Conservation (phyloP, 805 yeast species). For the Pichia gijzeniarum region DNA sequence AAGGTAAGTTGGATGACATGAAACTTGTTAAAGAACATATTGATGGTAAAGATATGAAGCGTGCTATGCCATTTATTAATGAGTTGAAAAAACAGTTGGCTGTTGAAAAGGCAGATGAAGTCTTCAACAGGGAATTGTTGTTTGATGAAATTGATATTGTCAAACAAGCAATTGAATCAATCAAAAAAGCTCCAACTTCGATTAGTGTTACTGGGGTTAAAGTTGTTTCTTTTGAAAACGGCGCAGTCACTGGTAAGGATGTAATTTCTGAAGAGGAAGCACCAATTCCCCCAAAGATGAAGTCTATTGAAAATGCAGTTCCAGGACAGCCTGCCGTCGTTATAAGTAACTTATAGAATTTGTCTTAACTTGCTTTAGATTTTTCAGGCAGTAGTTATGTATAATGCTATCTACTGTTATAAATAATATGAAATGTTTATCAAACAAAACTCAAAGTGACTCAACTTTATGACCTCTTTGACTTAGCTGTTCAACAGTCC, state of each 20-base stretch:
- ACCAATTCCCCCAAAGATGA: conserved; percentile 54
- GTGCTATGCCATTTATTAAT: conserved; percentile 96
- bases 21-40: conserved; percentile 56
- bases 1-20: conserved; percentile 57
- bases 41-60: conserved; percentile 83
- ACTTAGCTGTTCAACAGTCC: conserved; percentile 61
- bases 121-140: conserved; percentile 82
- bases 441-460: conserved; percentile 5
- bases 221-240: conserved; percentile 58
- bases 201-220: conserved; percentile 49
- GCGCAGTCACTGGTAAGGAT: conserved; percentile 56
- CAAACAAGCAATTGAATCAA: conserved; percentile 45
- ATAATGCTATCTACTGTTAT: too few species aligned
- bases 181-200: conserved; percentile 60
- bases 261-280: conserved; percentile 63
- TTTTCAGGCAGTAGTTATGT: too few species aligned
- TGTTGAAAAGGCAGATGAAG: conserved; percentile 63
- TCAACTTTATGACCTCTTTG: conserved; percentile 39
- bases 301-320: conserved; percentile 72
- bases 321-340: conserved; percentile 93
- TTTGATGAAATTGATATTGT: conserved; percentile 73
- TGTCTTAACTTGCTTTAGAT: neutral
- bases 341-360: conserved; percentile 50
- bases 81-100: conserved; percentile 74
- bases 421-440: too few species aligned